Evolutionary conservation across 106 monocot species (phyloP).

Genomic region (Acorus gramineus): DNA sequence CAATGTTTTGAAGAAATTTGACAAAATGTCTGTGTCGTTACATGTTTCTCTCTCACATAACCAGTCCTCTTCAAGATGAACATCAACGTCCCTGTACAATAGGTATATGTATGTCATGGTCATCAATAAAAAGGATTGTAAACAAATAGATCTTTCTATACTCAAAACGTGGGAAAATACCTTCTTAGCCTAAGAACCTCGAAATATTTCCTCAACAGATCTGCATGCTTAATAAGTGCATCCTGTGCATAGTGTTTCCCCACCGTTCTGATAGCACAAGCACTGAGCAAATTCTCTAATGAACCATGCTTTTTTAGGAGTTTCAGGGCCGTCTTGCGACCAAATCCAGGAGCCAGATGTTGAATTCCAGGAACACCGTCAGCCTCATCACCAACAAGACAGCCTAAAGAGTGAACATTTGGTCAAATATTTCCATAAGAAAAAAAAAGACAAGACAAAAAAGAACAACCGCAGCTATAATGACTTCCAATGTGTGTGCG

Average conservation of each 20-base stretch:
- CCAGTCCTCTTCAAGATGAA: conserved; percentile 71
- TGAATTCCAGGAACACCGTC: conserved; percentile 99
- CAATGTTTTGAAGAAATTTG: conserved; percentile 38
- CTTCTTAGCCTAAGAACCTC: conserved; percentile 80
- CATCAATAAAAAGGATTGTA: not conserved
- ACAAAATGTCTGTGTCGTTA: conserved; percentile 46
- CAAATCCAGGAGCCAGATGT: conserved; percentile 69
- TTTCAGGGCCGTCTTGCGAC: conserved; percentile 85
- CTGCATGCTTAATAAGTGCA: conserved; percentile 79
- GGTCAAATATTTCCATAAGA: conserved; percentile 1
- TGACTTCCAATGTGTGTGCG: too few relatives aligned
- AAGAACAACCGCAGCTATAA: not conserved
- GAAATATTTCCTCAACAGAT: conserved; percentile 75
- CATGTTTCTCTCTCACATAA: conserved; percentile 44
- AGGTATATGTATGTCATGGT: not conserved
- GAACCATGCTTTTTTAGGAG: conserved; percentile 87
- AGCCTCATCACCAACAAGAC: conserved; percentile 82
- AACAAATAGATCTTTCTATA: not conserved
- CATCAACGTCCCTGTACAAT: conserved; percentile 47
- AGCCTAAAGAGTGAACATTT: conserved; percentile 34
- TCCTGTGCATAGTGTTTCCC: conserved; percentile 89
- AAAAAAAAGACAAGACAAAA: not conserved
- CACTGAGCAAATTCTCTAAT: conserved; percentile 63
- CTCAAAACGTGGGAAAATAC: conserved; percentile 16
- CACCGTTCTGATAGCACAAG: conserved; percentile 70